Evolutionary conservation across 805 yeast species (phyloP).

Genomic region (Cyberlindnera samutprakarnensis): DNA sequence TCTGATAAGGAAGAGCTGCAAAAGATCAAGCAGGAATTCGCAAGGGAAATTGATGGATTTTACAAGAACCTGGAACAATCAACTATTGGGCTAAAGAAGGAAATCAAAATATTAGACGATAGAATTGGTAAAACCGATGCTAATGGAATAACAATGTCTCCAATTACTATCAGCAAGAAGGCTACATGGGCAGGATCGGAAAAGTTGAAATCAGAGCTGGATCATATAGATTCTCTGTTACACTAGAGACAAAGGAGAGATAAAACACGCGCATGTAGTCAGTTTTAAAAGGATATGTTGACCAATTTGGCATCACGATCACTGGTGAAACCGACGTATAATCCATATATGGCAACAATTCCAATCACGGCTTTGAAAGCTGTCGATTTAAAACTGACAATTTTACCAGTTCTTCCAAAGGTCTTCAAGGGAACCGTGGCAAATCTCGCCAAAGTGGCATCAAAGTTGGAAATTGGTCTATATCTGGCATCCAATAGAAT

Average conservation of each 20-base stretch:
- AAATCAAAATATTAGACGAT: conserved; percentile 57
- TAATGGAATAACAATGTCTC: conserved; percentile 47
- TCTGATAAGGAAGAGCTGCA: conserved; percentile 17
- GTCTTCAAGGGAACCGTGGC: conserved; percentile 26
- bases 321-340: conserved; percentile 10
- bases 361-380: conserved; percentile 9
- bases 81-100: conserved; percentile 55
- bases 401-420: conserved; percentile 31
- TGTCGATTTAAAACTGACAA: conserved; percentile 14
- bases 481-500: conserved; percentile 50
- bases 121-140: conserved; percentile 43
- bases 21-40: conserved; percentile 31
- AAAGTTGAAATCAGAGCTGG: conserved; percentile 45
- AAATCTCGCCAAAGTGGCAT: conserved; percentile 22
- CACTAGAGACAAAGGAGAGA: background rate
- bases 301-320: too few relatives aligned
- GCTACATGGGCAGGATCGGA: conserved; percentile 59
- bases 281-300: too few relatives aligned
- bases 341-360: conserved; percentile 9
- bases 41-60: conserved; percentile 37
- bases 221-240: conserved; percentile 24
- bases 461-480: conserved; percentile 45
- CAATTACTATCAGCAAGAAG: conserved; percentile 61
- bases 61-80: conserved; percentile 49
- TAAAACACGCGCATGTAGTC: too few relatives aligned